A percentile compares a stretch with the other conserved stretches of the same genome.
Conservation (phyloP, 805 yeast species). For the Wickerhamomyces canadensis region DNA sequence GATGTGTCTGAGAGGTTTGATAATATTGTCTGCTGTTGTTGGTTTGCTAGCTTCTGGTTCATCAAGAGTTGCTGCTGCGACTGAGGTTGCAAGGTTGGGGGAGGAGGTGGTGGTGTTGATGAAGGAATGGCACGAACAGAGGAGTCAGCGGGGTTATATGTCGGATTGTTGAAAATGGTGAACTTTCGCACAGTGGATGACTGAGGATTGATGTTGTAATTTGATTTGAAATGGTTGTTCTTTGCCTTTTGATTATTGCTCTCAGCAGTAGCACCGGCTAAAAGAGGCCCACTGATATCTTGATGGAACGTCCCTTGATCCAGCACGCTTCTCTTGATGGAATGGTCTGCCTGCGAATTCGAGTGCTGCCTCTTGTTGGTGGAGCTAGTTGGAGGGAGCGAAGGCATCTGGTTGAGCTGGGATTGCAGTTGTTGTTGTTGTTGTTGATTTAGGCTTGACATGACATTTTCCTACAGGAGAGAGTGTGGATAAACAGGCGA, state of each 20-base stretch:
- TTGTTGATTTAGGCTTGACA: slow-evolving; percentile 4
- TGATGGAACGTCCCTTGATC: slow-evolving; percentile 7
- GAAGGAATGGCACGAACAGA: background rate
- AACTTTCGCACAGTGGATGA: background rate
- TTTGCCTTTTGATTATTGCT: background rate
- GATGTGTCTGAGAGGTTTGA: slow-evolving; percentile 5
- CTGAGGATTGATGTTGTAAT: background rate
- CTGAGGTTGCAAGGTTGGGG: slow-evolving; percentile 1
- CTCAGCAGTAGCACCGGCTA: slow-evolving; percentile 1
- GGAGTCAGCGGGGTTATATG: background rate
- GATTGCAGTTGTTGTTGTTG: background rate
- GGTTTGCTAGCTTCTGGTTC: too few relatives aligned
- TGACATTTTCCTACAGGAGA: slow-evolving; percentile 1
- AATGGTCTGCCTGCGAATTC: slow-evolving; percentile 15
- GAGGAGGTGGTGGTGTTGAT: slow-evolving; percentile 8
- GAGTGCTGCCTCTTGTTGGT: slow-evolving; percentile 21
- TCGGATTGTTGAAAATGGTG: slow-evolving; percentile 2
- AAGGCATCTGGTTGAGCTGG: background rate
- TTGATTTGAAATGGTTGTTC: background rate
- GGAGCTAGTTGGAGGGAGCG: background rate
- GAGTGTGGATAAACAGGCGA: too few relatives aligned
- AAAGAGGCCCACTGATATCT: too few relatives aligned
- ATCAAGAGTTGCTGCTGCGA: slow-evolving; percentile 7
- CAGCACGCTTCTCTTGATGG: slow-evolving; percentile 12
- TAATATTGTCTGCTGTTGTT: slow-evolving; percentile 1